A percentile compares a stretch with the other conserved stretches of the same genome.
These are phyloP conservation scores for Pseudocercospora fijiensis DNA, from an alignment of 2,329 filamentous ascomycete species.

Conservation along the genomic window DNA sequence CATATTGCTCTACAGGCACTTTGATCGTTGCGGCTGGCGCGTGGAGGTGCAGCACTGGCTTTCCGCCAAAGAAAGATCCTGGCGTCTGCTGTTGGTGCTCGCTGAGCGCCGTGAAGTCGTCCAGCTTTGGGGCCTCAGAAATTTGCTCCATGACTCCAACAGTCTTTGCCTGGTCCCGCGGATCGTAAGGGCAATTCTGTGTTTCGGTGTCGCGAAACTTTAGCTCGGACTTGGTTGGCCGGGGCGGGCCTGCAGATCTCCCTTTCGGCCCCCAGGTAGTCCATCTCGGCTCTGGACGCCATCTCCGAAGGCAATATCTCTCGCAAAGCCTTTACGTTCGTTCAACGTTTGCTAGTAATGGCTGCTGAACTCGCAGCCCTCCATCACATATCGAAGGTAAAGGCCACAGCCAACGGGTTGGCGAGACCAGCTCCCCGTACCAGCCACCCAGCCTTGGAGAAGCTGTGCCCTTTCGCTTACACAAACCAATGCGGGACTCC, in stretches of 20 bases:
- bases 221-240: neutral
- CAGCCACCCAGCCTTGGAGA: neutral
- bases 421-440: neutral
- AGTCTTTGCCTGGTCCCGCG: neutral
- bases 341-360: neutral
- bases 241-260: neutral
- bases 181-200: too few relatives aligned
- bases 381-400: neutral
- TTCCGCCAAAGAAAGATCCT: slow-evolving; percentile 67
- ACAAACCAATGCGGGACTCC: neutral
- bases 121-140: slow-evolving; percentile 1
- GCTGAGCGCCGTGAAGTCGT: slow-evolving; percentile 59
- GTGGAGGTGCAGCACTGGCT: slow-evolving; percentile 69
- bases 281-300: neutral
- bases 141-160: neutral
- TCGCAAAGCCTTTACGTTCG: neutral
- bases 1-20: slow-evolving; percentile 56
- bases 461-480: neutral
- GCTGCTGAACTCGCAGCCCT: neutral
- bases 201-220: neutral
- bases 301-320: slow-evolving; percentile 1
- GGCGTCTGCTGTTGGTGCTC: slow-evolving; percentile 74
- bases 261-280: neutral
- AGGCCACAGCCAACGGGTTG: neutral
- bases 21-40: slow-evolving; percentile 57